phyloP scores from a whole-genome alignment of 2,329 filamentous ascomycete species.

The Venturia oleaginea region DNA sequence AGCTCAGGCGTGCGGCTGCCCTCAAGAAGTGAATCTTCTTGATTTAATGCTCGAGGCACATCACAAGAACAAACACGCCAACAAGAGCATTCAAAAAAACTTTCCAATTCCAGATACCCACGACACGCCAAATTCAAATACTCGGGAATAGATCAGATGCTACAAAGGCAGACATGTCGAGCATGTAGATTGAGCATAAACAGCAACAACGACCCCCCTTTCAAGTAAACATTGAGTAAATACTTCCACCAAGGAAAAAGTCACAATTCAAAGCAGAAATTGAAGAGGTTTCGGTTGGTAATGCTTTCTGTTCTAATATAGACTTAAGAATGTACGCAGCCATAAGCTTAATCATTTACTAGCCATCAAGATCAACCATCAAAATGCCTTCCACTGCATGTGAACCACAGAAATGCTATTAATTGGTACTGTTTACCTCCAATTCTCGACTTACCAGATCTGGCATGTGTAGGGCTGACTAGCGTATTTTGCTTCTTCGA shows the following conservation, averaged over 20 bases:
- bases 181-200: not conserved
- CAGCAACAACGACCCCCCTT: not conserved
- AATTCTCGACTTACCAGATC: too few species aligned
- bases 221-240: not conserved
- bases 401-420: too few species aligned
- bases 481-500: too few species aligned
- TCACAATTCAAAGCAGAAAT: not conserved
- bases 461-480: too few species aligned
- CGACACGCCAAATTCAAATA: not conserved
- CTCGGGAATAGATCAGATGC: not conserved
- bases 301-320: too few species aligned
- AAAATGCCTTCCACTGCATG: too few species aligned
- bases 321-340: too few species aligned
- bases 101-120: not conserved
- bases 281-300: not conserved
- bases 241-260: not conserved
- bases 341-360: too few species aligned
- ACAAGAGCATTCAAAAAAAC: not conserved
- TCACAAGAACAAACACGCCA: not conserved
- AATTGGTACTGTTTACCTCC: too few species aligned
- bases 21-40: not conserved
- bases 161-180: not conserved
- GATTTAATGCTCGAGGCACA: not conserved
- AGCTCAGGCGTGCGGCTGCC: conserved; percentile 39
- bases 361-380: too few species aligned